These are phyloP conservation scores for Paramarasmius palmivorus DNA, from an alignment of 1,284 basidiomycete species.

Conservation along the genomic window DNA sequence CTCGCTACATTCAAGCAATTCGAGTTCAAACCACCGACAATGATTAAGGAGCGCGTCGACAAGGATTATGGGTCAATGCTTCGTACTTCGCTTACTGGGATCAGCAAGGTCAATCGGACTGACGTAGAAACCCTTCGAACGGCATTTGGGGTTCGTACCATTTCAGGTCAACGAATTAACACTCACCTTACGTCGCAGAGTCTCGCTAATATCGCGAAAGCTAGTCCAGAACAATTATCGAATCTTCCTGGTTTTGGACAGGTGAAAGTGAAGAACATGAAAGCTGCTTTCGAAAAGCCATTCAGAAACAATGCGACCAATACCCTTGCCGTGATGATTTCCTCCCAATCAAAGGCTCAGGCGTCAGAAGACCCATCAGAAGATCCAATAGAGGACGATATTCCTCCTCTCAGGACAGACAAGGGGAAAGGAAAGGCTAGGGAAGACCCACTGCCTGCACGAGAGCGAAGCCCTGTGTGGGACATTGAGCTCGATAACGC, in stretches of 20 bases:
- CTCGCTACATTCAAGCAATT: slow-evolving; percentile 91
- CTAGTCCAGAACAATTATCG: slow-evolving; percentile 74
- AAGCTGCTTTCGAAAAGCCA: slow-evolving; percentile 78
- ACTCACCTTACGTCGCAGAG: slow-evolving; percentile 51
- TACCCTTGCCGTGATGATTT: slow-evolving; percentile 38
- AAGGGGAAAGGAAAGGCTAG: slow-evolving; percentile 46
- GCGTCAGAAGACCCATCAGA: not conserved
- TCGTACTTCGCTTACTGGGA: slow-evolving; percentile 84
- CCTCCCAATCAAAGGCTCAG: slow-evolving; percentile 20
- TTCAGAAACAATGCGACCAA: slow-evolving; percentile 66
- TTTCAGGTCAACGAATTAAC: not conserved
- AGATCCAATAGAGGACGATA: not conserved
- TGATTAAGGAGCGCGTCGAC: slow-evolving; percentile 92
- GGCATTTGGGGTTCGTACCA: slow-evolving; percentile 82
- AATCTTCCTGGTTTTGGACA: slow-evolving; percentile 93
- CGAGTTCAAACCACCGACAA: slow-evolving; percentile 90
- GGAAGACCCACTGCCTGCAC: not conserved
- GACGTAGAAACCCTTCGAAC: slow-evolving; percentile 93
- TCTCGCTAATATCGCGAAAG: slow-evolving; percentile 77
- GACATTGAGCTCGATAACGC: slow-evolving; percentile 9
- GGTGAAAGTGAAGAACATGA: slow-evolving; percentile 86
- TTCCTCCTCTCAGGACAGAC: slow-evolving; percentile 41
- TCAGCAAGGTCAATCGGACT: slow-evolving; percentile 96
- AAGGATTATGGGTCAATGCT: slow-evolving; percentile 86
- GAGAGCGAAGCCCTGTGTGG: slow-evolving; percentile 12